phyloP scores from a whole-genome alignment of 176 grass and related monocot species.

The Aegilops sharonensis region DNA sequence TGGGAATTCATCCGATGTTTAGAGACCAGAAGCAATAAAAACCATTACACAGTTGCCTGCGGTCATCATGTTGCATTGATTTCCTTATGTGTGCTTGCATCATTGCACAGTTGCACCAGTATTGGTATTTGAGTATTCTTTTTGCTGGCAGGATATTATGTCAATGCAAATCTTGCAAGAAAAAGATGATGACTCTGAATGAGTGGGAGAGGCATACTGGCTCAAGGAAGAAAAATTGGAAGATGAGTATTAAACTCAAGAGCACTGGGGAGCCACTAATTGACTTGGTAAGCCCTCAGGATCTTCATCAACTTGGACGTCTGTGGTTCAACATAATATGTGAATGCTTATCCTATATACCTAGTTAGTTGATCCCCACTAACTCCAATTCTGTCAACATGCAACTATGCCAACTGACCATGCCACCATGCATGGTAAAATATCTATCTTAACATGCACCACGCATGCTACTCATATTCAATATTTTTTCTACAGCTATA shows the following conservation, averaged over 20 bases:
- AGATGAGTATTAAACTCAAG: conserved; percentile 76
- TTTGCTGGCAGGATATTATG: conserved; percentile 60
- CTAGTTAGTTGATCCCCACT: no score
- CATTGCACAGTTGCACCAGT: background rate
- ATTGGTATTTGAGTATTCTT: conserved; percentile 30
- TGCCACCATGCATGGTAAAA: no score
- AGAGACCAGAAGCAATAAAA: conserved; percentile 4
- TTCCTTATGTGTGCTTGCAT: background rate
- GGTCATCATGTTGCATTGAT: conserved; percentile 1
- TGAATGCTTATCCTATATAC: background rate
- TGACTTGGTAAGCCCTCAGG: conserved; percentile 44
- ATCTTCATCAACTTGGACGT: conserved; percentile 2
- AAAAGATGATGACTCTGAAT: conserved; percentile 54
- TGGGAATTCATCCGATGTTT: background rate
- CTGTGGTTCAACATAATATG: background rate
- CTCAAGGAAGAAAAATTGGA: conserved; percentile 94
- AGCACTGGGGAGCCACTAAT: conserved; percentile 58
- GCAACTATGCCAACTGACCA: no score
- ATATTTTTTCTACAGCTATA: no score
- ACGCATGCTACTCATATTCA: no score
- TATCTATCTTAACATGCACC: no score
- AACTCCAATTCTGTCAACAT: no score
- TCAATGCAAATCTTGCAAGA: conserved; percentile 67
- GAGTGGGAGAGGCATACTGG: conserved; percentile 90
- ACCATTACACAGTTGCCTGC: background rate